Conservation (phyloP, 768 basidiomycete species). For the Hypholoma fasciculare region DNA sequence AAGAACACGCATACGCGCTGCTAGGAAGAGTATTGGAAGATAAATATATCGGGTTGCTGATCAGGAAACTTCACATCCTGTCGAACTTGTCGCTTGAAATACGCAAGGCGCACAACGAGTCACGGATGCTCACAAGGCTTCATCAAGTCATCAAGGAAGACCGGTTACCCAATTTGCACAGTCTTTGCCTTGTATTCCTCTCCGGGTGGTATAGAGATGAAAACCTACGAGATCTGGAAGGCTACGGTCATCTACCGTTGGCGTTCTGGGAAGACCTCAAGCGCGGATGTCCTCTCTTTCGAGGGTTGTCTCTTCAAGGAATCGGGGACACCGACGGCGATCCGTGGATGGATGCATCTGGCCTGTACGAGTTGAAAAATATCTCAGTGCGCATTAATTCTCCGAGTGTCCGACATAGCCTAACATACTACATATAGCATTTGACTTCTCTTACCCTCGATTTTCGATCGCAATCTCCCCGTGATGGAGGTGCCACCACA, state of each 20-base stretch:
- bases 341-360: conserved; percentile 6
- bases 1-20: neutral
- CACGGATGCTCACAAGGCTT: neutral
- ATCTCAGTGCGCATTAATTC: neutral
- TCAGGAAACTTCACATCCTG: conserved; percentile 5
- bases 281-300: conserved; percentile 1
- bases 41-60: neutral
- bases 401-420: too few relatives aligned
- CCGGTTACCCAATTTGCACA: conserved; percentile 1
- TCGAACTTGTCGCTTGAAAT: neutral
- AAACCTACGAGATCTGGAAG: neutral
- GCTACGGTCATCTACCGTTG: neutral
- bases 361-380: neutral
- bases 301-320: neutral
- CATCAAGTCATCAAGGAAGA: neutral
- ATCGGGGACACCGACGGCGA: neutral
- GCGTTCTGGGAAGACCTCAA: conserved; percentile 3
- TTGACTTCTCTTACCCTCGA: neutral
- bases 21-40: conserved; percentile 2
- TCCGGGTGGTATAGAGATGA: neutral
- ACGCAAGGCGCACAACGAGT: neutral
- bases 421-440: neutral
- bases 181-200: neutral
- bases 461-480: neutral
- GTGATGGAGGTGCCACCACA: neutral